These are phyloP conservation scores for Saksenaea oblongispora DNA, from an alignment of 371 early-diverging fungal genomes.

Conservation along the genomic window DNA sequence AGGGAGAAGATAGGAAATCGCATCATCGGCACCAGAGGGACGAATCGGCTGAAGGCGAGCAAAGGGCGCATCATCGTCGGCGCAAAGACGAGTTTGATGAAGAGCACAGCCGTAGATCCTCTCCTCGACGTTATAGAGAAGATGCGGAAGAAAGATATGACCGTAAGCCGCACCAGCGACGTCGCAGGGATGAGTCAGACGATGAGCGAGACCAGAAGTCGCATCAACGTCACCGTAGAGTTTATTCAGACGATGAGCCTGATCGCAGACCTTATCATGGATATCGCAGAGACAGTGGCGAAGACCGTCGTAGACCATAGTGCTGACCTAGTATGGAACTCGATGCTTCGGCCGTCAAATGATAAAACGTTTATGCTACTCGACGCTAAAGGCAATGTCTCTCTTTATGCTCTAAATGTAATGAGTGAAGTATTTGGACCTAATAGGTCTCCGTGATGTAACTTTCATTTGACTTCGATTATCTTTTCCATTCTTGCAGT, in stretches of 20 bases:
- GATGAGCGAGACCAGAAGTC: not conserved
- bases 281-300: not conserved
- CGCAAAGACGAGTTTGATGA: not conserved
- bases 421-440: no score
- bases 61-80: not conserved
- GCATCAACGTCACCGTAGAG: not conserved
- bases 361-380: no score
- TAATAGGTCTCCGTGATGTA: no score
- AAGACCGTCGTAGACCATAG: not conserved
- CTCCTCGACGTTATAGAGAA: slow-evolving; percentile 2
- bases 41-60: not conserved
- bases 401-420: no score
- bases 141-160: not conserved
- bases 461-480: no score
- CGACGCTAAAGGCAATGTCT: no score
- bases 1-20: slow-evolving; percentile 15
- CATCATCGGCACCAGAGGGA: slow-evolving; percentile 7
- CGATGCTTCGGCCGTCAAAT: no score
- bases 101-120: not conserved
- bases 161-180: not conserved
- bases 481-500: no score
- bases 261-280: not conserved
- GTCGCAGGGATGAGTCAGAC: slow-evolving; percentile 2
- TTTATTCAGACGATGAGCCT: not conserved
- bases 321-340: not conserved